phyloP scores from a whole-genome alignment of 495 filamentous ascomycete species.

The Sabuloglossum arenarium region DNA sequence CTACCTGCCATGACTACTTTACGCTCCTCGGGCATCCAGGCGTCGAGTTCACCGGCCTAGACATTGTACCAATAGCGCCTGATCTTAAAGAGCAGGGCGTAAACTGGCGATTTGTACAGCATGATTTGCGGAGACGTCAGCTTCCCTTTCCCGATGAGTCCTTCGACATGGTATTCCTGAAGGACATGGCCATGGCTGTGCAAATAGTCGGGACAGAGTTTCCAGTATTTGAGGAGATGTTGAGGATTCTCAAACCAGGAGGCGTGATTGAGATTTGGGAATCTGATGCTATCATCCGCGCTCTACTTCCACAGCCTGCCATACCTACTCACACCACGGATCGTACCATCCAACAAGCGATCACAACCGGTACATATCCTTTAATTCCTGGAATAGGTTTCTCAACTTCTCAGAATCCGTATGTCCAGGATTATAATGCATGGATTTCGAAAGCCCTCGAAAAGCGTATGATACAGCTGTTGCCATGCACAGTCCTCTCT shows the following conservation, averaged over 20 bases:
- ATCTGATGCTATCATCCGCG: slow-evolving; percentile 55
- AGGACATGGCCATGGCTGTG: slow-evolving; percentile 57
- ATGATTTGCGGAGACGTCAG: slow-evolving; percentile 54
- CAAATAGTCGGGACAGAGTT: slow-evolving; percentile 39
- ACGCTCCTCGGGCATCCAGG: slow-evolving; percentile 27
- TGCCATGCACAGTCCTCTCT: slow-evolving; percentile 63
- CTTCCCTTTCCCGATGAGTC: slow-evolving; percentile 64
- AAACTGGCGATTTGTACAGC: slow-evolving; percentile 74
- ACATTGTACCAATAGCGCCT: slow-evolving; percentile 57
- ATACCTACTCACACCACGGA: slow-evolving; percentile 29
- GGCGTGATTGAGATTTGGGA: slow-evolving; percentile 80
- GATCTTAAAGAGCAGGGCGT: slow-evolving; percentile 53
- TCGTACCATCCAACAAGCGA: slow-evolving; percentile 38
- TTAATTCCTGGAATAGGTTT: slow-evolving; percentile 73
- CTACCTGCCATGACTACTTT: slow-evolving; percentile 62
- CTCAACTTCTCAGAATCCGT: slow-evolving; percentile 53
- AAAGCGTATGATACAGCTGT: slow-evolving; percentile 40
- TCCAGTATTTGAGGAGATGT: slow-evolving; percentile 46
- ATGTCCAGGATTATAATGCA: slow-evolving; percentile 61
- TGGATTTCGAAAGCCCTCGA: slow-evolving; percentile 67
- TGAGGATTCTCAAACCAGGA: slow-evolving; percentile 57
- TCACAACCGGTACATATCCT: slow-evolving; percentile 53
- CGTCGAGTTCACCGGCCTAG: slow-evolving; percentile 58
- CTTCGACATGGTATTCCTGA: slow-evolving; percentile 81
- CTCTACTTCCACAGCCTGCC: slow-evolving; percentile 53